These are phyloP conservation scores for Aureobasidium lini DNA, from an alignment of 2,329 filamentous ascomycete genomes.

Conservation along the genomic window DNA sequence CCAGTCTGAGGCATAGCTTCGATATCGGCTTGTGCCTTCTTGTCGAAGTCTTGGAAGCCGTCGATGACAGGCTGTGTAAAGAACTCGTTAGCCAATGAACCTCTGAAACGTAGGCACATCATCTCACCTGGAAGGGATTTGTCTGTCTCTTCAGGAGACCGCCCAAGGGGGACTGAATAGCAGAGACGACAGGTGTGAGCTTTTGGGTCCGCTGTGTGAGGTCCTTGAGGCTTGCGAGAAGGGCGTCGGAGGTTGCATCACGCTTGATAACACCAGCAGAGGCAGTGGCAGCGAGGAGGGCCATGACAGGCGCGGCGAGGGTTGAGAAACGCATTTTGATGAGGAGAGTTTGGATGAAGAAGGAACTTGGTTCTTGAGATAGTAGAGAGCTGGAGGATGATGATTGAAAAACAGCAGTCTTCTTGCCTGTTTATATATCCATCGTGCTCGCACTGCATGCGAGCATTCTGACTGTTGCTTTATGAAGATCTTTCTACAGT, in stretches of 20 bases:
- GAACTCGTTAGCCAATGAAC: too few relatives aligned
- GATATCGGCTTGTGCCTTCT: constrained; percentile 15
- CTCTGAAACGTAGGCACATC: background rate
- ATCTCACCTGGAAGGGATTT: background rate
- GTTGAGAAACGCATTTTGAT: background rate
- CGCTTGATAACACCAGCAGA: background rate
- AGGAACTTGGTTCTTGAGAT: background rate
- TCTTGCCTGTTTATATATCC: background rate
- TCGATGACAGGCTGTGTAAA: constrained; percentile 20
- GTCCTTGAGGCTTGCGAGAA: constrained; percentile 12
- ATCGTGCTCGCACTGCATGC: background rate
- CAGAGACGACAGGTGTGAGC: background rate
- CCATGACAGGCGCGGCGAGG: background rate
- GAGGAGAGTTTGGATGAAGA: background rate
- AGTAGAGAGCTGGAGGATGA: background rate
- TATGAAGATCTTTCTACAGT: background rate
- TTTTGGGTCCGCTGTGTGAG: constrained; percentile 7
- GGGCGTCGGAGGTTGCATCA: background rate
- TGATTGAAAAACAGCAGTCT: background rate
- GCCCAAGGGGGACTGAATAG: background rate
- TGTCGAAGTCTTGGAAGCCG: constrained; percentile 26
- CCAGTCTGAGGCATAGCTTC: constrained; percentile 16
- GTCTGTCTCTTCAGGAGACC: background rate
- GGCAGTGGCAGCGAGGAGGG: background rate
- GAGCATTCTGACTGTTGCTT: background rate